Percentiles rank a stretch among this genome's conserved stretches.
Conservation (phyloP, 768 basidiomycete species). For the Agaricus subrufescens region DNA sequence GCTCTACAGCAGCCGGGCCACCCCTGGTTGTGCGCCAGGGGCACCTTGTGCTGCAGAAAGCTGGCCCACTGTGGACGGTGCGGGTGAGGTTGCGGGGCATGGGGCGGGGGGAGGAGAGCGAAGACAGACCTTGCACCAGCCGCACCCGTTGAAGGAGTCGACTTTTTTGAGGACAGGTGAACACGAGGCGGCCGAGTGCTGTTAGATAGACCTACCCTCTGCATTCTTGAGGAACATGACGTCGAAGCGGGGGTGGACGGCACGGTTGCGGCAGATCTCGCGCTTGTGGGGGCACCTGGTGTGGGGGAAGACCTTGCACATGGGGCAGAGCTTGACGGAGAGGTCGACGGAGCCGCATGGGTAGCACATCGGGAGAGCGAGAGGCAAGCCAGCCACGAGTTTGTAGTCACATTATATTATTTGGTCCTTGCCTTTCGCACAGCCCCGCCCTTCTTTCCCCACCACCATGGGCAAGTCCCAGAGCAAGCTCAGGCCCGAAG, state of each 20-base stretch:
- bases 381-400: constrained; percentile 15
- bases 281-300: constrained; percentile 73
- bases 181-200: constrained; percentile 5
- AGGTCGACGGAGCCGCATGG: constrained; percentile 65
- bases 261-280: constrained; percentile 72
- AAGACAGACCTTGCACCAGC: constrained; percentile 77
- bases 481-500: constrained; percentile 90
- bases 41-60: constrained; percentile 42
- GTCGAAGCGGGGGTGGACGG: constrained; percentile 70
- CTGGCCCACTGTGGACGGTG: constrained; percentile 60
- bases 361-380: constrained; percentile 59
- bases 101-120: constrained; percentile 9
- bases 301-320: constrained; percentile 81
- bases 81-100: constrained; percentile 19
- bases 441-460: constrained; percentile 18
- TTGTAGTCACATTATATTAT: constrained; percentile 8
- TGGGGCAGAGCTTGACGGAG: constrained; percentile 64
- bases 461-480: constrained; percentile 92
- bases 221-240: constrained; percentile 81
- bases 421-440: constrained; percentile 15
- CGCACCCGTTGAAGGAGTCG: constrained; percentile 80
- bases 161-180: constrained; percentile 33
- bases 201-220: constrained; percentile 54
- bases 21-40: constrained; percentile 63
- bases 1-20: constrained; percentile 92